Conservation (phyloP, 306 rosid genomes). For the Cicer chorassanicum region DNA sequence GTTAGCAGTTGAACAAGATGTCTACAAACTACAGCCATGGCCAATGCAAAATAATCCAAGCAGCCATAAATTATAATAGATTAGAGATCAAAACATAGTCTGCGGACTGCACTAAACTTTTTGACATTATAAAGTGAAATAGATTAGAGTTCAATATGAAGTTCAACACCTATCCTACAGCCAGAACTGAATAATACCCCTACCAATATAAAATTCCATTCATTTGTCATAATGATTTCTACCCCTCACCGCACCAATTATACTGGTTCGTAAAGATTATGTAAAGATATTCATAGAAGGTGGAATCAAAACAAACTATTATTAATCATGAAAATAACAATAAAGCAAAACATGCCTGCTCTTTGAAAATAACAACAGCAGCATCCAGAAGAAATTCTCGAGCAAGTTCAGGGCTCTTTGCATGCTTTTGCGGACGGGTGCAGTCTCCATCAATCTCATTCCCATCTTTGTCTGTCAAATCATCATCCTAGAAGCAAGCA, state of each 20-base stretch:
- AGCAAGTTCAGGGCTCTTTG: slow-evolving; percentile 99
- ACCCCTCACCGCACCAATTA: slow-evolving; percentile 30
- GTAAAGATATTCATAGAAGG: slow-evolving; percentile 24
- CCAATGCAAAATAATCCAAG: slow-evolving; percentile 22
- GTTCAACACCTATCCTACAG: slow-evolving; percentile 28
- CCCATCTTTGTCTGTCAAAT: slow-evolving; percentile 90
- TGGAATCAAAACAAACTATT: slow-evolving; percentile 13
- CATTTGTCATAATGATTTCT: slow-evolving; percentile 17
- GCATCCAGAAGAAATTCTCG: slow-evolving; percentile 97
- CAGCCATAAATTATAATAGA: neutral
- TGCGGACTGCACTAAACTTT: slow-evolving; percentile 1
- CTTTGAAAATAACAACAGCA: slow-evolving; percentile 95
- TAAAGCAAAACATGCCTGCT: slow-evolving; percentile 72
- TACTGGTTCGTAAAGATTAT: slow-evolving; percentile 8
- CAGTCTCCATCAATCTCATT: slow-evolving; percentile 98
- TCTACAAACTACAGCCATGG: neutral
- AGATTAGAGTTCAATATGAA: neutral
- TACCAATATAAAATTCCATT: slow-evolving; percentile 11
- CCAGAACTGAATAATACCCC: slow-evolving; percentile 3
- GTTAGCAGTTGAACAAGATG: slow-evolving; percentile 46
- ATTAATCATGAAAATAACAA: slow-evolving; percentile 18
- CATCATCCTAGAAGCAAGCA: slow-evolving; percentile 78
- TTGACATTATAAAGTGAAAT: slow-evolving; percentile 16
- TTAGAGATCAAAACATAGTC: slow-evolving; percentile 15
- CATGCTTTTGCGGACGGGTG: slow-evolving; percentile 98